Conservation (phyloP, 2,329 filamentous ascomycete genomes). For the Annulohypoxylon truncatum region DNA sequence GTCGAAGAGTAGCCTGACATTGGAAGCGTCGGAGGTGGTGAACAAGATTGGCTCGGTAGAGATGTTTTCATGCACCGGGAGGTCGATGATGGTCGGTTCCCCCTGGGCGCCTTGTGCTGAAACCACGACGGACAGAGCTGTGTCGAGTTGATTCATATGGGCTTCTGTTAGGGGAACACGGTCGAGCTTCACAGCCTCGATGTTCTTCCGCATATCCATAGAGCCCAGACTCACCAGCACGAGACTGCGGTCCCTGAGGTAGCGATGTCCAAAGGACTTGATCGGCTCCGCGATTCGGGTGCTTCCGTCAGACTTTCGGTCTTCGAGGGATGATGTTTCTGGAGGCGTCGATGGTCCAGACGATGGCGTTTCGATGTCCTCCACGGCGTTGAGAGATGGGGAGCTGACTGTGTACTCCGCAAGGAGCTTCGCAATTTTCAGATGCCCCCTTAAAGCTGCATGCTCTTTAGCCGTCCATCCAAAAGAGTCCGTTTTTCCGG, state of each 20-base stretch:
- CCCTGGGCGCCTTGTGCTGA: slow-evolving; percentile 86
- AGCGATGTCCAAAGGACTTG: slow-evolving; percentile 96
- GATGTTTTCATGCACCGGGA: slow-evolving; percentile 94
- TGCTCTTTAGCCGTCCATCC: slow-evolving; percentile 97
- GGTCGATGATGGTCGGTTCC: slow-evolving; percentile 88
- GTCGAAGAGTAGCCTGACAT: slow-evolving; percentile 92
- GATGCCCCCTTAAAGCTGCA: slow-evolving; percentile 87
- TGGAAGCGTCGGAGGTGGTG: slow-evolving; percentile 78
- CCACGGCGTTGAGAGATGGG: slow-evolving; percentile 47
- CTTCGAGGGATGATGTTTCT: slow-evolving; percentile 70
- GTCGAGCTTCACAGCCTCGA: slow-evolving; percentile 86
- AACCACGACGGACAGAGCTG: slow-evolving; percentile 89
- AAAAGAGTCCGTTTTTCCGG: slow-evolving; percentile 81
- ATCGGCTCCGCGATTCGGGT: slow-evolving; percentile 77
- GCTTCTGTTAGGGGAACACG: slow-evolving; percentile 88
- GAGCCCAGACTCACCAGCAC: slow-evolving; percentile 92
- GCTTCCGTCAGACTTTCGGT: slow-evolving; percentile 64
- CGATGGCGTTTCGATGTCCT: slow-evolving; percentile 43
- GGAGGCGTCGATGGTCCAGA: slow-evolving; percentile 56
- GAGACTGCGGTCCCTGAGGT: slow-evolving; percentile 88
- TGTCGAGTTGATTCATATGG: slow-evolving; percentile 93
- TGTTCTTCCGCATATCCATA: slow-evolving; percentile 89
- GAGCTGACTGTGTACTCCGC: slow-evolving; percentile 60
- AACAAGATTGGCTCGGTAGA: slow-evolving; percentile 95
- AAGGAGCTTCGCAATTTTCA: slow-evolving; percentile 80